Conservation (phyloP, 176 grass and related monocot genomes). For the Lolium multiflorum region DNA sequence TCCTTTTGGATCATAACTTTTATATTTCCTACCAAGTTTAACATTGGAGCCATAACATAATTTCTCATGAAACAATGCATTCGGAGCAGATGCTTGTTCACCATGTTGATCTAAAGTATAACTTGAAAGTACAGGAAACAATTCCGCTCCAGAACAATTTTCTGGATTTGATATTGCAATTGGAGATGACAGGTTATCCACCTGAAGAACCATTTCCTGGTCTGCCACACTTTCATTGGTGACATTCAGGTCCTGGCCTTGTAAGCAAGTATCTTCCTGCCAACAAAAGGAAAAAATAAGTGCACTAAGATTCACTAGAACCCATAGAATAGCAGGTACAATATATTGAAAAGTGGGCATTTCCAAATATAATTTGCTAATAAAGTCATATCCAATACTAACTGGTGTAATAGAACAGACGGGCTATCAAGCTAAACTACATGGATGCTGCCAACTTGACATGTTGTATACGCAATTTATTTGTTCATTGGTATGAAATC, state of each 20-base stretch:
- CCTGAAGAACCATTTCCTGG: conserved; percentile 29
- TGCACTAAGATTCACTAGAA: conserved; percentile 27
- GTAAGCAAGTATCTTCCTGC: conserved; percentile 49
- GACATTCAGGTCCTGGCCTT: conserved; percentile 28
- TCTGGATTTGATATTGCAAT: conserved; percentile 42
- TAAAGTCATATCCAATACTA: conserved; percentile 12
- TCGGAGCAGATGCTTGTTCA: conserved; percentile 33
- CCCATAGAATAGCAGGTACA: conserved; percentile 34
- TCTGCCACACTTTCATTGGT: conserved; percentile 15
- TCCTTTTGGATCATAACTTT: conserved; percentile 38
- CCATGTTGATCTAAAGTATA: conserved; percentile 36
- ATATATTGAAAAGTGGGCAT: conserved; percentile 15
- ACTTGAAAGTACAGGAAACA: conserved; percentile 21
- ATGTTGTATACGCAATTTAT: conserved; percentile 2
- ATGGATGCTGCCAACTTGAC: conserved; percentile 7
- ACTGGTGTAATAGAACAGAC: conserved; percentile 17
- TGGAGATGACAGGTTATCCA: conserved; percentile 28
- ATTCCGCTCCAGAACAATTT: conserved; percentile 28
- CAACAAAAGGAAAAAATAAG: conserved; percentile 41
- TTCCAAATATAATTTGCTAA: conserved; percentile 17
- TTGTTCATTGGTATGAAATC: conserved; percentile 12
- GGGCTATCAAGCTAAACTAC: conserved; percentile 6
- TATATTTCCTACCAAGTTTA: conserved; percentile 32
- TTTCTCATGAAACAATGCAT: conserved; percentile 31
- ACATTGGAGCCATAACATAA: conserved; percentile 41